A percentile compares a stretch with the other conserved stretches of the same genome.
These are phyloP conservation scores for Pythium utonaiense DNA, from an alignment of 352 stramenopile species.

Conservation along the genomic window DNA sequence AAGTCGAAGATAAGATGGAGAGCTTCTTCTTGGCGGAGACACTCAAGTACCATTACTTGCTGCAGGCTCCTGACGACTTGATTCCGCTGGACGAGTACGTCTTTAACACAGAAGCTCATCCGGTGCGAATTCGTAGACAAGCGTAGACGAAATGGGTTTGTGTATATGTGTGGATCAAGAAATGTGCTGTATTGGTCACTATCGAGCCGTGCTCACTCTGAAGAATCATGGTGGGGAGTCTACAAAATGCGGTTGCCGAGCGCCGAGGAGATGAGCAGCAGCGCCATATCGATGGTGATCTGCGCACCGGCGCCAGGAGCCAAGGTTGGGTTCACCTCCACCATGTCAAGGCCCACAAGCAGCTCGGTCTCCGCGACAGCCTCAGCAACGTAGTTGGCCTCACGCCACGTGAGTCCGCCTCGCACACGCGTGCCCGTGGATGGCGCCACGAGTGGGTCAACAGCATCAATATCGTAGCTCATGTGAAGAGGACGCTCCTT, in stretches of 20 bases:
- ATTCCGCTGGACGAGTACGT: slow-evolving; percentile 93
- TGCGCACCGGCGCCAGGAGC: slow-evolving; percentile 82
- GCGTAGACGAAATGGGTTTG: not conserved
- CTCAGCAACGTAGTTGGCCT: slow-evolving; percentile 96
- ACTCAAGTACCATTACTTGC: slow-evolving; percentile 98
- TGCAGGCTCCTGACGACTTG: slow-evolving; percentile 76
- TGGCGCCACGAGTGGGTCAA: slow-evolving; percentile 93
- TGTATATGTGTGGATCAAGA: not conserved
- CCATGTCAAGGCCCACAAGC: slow-evolving; percentile 91
- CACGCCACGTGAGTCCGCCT: slow-evolving; percentile 94
- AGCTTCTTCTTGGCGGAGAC: slow-evolving; percentile 99
- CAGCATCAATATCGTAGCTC: slow-evolving; percentile 98
- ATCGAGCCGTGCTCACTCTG: not conserved
- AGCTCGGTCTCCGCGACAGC: slow-evolving; percentile 88
- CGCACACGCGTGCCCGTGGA: slow-evolving; percentile 94
- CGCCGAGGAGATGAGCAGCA: slow-evolving; percentile 91
- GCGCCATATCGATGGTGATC: slow-evolving; percentile 92
- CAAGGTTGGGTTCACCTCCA: slow-evolving; percentile 94
- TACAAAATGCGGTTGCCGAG: slow-evolving; percentile 93
- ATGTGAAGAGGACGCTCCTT: slow-evolving; percentile 93
- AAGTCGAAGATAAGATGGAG: slow-evolving; percentile 96
- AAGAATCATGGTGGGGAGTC: no score
- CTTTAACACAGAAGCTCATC: slow-evolving; percentile 96
- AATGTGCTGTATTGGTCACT: not conserved
- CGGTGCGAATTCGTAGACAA: slow-evolving; percentile 59